Evolutionary conservation across 2,329 filamentous ascomycete genomes (phyloP).

Genomic region (Talaromyces verruculosus): DNA sequence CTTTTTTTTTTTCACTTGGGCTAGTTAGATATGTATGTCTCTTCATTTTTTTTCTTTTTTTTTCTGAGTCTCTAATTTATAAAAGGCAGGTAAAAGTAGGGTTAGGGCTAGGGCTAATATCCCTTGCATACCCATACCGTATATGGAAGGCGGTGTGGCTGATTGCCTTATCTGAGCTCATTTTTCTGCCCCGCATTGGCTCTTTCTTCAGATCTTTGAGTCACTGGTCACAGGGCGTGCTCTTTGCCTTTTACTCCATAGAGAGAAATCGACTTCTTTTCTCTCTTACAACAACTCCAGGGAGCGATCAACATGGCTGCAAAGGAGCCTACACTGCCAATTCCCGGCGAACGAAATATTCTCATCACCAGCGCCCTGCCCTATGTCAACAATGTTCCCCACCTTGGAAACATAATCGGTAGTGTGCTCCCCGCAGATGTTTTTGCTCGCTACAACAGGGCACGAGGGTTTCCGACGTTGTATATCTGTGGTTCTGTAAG

Average conservation of each 20-base stretch:
- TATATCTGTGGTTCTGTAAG: constrained; percentile 72
- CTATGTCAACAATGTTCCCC: constrained; percentile 77
- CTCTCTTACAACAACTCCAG: not conserved
- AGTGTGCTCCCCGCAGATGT: constrained; percentile 87
- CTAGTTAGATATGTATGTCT: no score
- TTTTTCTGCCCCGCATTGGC: constrained; percentile 16
- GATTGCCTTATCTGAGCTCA: constrained; percentile 4
- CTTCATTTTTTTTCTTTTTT: no score
- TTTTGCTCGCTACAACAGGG: constrained; percentile 56
- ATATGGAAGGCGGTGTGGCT: constrained; percentile 6
- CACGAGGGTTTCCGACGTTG: constrained; percentile 70
- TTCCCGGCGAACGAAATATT: constrained; percentile 77
- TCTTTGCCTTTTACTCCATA: not conserved
- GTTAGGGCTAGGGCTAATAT: no score
- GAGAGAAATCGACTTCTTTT: not conserved
- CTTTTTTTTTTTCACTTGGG: no score
- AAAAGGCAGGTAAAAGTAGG: no score
- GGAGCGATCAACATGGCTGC: constrained; percentile 17
- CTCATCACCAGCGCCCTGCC: constrained; percentile 89
- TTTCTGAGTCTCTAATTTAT: no score
- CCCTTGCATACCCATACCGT: not conserved
- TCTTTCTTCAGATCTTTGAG: constrained; percentile 10
- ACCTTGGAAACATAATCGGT: constrained; percentile 85
- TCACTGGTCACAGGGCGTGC: not conserved
- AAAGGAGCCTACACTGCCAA: constrained; percentile 55